Conservation (phyloP, 2,329 filamentous ascomycete species). For the Ceratocystis huliohia region DNA sequence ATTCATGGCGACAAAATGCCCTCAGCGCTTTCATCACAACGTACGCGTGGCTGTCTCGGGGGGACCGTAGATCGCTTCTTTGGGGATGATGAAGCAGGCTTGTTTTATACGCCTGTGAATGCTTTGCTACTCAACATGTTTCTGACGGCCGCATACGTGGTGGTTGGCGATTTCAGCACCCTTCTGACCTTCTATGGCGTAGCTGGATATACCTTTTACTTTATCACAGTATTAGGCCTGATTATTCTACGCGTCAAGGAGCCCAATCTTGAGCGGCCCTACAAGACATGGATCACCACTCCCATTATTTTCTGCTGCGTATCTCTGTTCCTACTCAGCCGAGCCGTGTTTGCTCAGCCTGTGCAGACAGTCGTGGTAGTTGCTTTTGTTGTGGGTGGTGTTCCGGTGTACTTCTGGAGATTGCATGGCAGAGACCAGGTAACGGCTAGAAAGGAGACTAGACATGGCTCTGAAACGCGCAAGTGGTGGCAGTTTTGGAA, state of each 20-base stretch:
- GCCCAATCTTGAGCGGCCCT: constrained; percentile 76
- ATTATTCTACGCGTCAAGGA: constrained; percentile 83
- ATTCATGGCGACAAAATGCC: constrained; percentile 37
- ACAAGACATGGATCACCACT: constrained; percentile 91
- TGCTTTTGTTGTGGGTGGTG: constrained; percentile 66
- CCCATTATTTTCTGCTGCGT: constrained; percentile 98
- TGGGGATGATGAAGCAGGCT: constrained; percentile 62
- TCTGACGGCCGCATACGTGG: constrained; percentile 64
- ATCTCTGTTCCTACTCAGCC: constrained; percentile 75
- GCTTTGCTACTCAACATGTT: constrained; percentile 71
- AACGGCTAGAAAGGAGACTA: constrained; percentile 31
- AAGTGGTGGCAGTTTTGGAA: constrained; percentile 52
- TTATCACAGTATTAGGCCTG: constrained; percentile 81
- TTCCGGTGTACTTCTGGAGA: constrained; percentile 82
- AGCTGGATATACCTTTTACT: constrained; percentile 94
- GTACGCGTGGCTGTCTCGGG: constrained; percentile 43
- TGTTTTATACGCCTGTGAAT: constrained; percentile 90
- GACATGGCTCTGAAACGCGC: constrained; percentile 27
- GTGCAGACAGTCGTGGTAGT: constrained; percentile 80
- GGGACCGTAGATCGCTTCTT: constrained; percentile 49
- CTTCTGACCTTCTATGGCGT: constrained; percentile 96
- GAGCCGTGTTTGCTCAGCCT: constrained; percentile 82
- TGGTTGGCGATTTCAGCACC: constrained; percentile 80
- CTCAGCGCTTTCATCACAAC: constrained; percentile 30
- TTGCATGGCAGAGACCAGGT: constrained; percentile 52